These are phyloP conservation scores for Cutaneotrichosporon sp. DNA, from an alignment of 1,284 basidiomycete genomes.

Conservation along the genomic window DNA sequence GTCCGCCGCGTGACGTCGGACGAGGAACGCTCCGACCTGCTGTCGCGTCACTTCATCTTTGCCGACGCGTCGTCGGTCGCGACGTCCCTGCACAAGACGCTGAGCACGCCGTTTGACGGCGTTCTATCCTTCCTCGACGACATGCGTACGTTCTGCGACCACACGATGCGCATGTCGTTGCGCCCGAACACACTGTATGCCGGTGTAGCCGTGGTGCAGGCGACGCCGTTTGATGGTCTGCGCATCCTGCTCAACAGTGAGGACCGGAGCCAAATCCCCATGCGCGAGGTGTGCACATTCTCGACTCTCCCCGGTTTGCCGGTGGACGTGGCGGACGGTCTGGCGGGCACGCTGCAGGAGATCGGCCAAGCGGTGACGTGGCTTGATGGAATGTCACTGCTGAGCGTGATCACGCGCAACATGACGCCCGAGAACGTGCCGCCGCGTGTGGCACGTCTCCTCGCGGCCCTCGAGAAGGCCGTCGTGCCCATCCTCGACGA, in stretches of 20 bases:
- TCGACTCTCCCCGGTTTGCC: conserved; percentile 21
- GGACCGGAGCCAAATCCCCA: conserved; percentile 52
- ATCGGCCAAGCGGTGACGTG: conserved; percentile 50
- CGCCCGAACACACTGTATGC: conserved; percentile 52
- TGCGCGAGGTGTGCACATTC: conserved; percentile 48
- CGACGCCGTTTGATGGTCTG: conserved; percentile 55
- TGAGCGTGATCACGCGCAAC: conserved; percentile 48
- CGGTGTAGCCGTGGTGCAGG: conserved; percentile 53
- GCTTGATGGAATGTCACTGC: conserved; percentile 49
- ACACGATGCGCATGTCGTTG: conserved; percentile 40
- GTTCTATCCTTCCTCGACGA: conserved; percentile 52
- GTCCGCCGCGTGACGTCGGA: conserved; percentile 49
- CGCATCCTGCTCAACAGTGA: conserved; percentile 50
- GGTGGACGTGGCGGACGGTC: conserved; percentile 18
- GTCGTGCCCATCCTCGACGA: conserved; percentile 51
- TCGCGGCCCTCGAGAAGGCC: conserved; percentile 42
- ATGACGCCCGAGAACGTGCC: conserved; percentile 30
- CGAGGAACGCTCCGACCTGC: conserved; percentile 49
- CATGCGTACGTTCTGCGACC: conserved; percentile 49
- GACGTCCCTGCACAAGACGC: conserved; percentile 47
- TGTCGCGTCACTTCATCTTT: conserved; percentile 53
- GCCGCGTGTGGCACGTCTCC: conserved; percentile 35
- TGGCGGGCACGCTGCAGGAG: conserved; percentile 49
- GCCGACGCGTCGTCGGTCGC: conserved; percentile 52
- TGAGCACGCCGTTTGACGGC: conserved; percentile 53